phyloP scores from a whole-genome alignment of 108 stramenopile genomes.

The Discostella pseudostelligera region DNA sequence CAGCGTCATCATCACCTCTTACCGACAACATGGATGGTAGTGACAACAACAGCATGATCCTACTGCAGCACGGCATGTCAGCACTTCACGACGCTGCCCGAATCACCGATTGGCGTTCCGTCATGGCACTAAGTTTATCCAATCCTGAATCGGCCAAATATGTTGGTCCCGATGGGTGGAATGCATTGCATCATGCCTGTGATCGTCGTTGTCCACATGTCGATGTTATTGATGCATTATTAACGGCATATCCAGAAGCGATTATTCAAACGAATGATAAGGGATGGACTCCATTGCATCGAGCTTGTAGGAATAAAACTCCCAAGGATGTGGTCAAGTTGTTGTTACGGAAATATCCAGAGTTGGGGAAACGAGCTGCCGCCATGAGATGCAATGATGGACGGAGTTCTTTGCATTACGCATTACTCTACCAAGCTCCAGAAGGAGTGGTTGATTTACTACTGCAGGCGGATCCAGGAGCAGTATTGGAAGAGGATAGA shows the following conservation, averaged over 20 bases:
- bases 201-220: constrained; percentile 70
- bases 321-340: constrained; percentile 59
- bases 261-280: constrained; percentile 57
- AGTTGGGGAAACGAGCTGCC: constrained; percentile 54
- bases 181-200: constrained; percentile 75
- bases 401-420: constrained; percentile 68
- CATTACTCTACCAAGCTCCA: constrained; percentile 82
- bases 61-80: constrained; percentile 5
- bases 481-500: constrained; percentile 77
- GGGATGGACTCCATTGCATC: constrained; percentile 76
- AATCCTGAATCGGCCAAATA: constrained; percentile 60
- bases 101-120: constrained; percentile 60
- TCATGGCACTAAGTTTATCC: constrained; percentile 35
- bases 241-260: constrained; percentile 71
- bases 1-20: too few species aligned
- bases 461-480: constrained; percentile 59
- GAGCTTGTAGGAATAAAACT: constrained; percentile 78
- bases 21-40: too few species aligned
- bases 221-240: constrained; percentile 60
- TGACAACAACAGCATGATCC: too few species aligned
- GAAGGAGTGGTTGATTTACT: constrained; percentile 71
- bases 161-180: constrained; percentile 63
- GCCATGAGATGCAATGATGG: constrained; percentile 51
- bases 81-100: constrained; percentile 76
- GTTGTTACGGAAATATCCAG: constrained; percentile 50